Base-by-base conservation (phyloP, 306 rosid genomes). In the Corylus heterophylla region DNA sequence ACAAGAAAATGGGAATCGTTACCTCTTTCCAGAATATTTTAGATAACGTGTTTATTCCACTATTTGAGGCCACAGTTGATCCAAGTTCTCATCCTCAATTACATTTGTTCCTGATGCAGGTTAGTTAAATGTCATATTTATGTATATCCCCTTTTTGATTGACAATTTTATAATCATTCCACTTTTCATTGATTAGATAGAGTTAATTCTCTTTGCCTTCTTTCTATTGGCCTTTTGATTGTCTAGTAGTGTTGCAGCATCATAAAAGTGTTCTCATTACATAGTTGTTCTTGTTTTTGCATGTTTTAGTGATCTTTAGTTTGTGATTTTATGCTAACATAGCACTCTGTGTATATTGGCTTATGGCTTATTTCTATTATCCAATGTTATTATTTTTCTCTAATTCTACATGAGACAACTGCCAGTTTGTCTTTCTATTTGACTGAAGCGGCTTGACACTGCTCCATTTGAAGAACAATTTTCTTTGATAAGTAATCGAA, bases 51-150 rank as follows among this genome's bases (percentile, higher is more conserved):
- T 93, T 93, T 76, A 84, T 93, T 81, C 97, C 97, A 20, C 87
- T 93, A 63, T 93, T 93, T 74, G 97, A 93, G 84, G 92, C 81
- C 82, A 91, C 97, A 2, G 81, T 93, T 22, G 88, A 90, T 87
- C 97, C 97, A 75, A 87, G 87, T 67, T 90, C 97, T 62, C 97
- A 93, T 79, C 96, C 94, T 75, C 97, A 90, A n/a, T 82, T 93
- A 80, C 97, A 93, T 83, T 59, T 90, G 85, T 93, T 93, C 86
- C 83, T 90, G 89, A 89, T 42, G 86, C 92, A 89, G 96, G 97
- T 92, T 74, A 54, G 88, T 78, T 69, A 73, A 31, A 73, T 42
- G 12, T 67, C 14, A 37, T 59, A 59, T 67, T 67, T 67, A 0
- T 39, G 51, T 67, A 67, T 42, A 18, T 67, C 8, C 72, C 72